Base-by-base conservation (phyloP, 1,139 yeast genomes). In the Debaryomyces psychrophilus region DNA sequence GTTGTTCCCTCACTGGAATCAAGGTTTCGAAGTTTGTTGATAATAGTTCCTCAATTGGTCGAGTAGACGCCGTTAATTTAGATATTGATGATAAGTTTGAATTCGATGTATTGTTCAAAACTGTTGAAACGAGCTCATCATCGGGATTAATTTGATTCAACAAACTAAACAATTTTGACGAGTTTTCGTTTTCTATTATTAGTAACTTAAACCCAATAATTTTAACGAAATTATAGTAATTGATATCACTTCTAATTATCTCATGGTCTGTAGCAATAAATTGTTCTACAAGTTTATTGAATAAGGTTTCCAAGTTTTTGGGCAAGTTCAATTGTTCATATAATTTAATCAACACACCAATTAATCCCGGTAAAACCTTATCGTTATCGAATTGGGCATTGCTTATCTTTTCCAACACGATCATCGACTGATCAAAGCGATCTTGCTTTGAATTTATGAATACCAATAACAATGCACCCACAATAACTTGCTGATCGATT, bases 191-290 rank as follows among this genome's bases (percentile, higher is more conserved):
- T 47, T 56, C 58, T 23, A 69, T 45, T 44, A 72, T 62, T 46
- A 71, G 64, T 43, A 76, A 64, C 51, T 80, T 76, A 53, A 82
- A 73, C 0, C 77, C 82, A 38, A 82, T 58, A 39, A 71, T 69
- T 50, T 75, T 79, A 56, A 77, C 69, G 50, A 77, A 78, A 42
- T 70, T 65, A 45, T 62, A 65, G 43, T 68, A 59, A 34, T 53
- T 47, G 9, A 51, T 40, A 48, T 62, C 61, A 3, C 48, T 61
- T 20, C 61, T 59, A 17, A 65, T 55, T 14, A 57, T 35, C 38
- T 55, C 53, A 50, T 59, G 51, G 25, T 61, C 52, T 1, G 58
- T 53, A 9, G 51, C 45, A 11, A 58, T 44, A 15, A 64, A 54
- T 40, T 57, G 58, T 7, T 61, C 61, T 42, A 60, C 53, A 18